A percentile compares a stretch with the other conserved stretches of the same genome.
Evolutionary conservation across 2,329 filamentous ascomycete genomes (phyloP).

Genomic region (Trichophaea hybrida): DNA sequence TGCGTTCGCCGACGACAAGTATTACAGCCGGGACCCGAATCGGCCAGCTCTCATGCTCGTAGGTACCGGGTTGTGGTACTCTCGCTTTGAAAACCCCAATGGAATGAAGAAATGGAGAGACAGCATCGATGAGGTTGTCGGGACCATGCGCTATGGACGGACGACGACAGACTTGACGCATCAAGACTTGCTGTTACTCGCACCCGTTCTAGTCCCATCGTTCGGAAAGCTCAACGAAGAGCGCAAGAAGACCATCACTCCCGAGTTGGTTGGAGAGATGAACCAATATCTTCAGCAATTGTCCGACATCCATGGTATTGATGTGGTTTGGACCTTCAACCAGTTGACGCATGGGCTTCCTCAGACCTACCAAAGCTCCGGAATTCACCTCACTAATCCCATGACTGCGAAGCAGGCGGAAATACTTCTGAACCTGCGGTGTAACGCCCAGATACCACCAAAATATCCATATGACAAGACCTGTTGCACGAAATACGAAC

Average conservation of each 20-base stretch:
- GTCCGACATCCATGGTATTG: constrained; percentile 29
- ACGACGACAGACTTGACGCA: constrained; percentile 19
- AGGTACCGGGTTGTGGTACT: constrained; percentile 44
- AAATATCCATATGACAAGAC: constrained; percentile 38
- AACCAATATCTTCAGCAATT: constrained; percentile 38
- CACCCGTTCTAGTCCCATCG: constrained; percentile 36
- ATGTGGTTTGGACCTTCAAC: constrained; percentile 39
- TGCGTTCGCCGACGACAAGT: constrained; percentile 26
- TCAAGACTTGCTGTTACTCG: constrained; percentile 32
- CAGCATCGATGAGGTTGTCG: constrained; percentile 36
- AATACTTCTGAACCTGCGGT: constrained; percentile 41
- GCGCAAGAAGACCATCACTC: constrained; percentile 35
- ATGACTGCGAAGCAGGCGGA: constrained; percentile 39
- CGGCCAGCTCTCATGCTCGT: constrained; percentile 38
- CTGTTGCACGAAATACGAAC: constrained; percentile 39
- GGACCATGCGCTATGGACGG: constrained; percentile 29
- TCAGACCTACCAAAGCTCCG: constrained; percentile 35
- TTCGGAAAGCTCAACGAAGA: constrained; percentile 35
- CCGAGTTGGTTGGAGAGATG: constrained; percentile 39
- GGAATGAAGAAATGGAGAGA: constrained; percentile 28
- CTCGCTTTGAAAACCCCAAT: constrained; percentile 28
- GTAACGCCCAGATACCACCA: constrained; percentile 36
- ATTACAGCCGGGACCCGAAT: constrained; percentile 23
- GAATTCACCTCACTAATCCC: constrained; percentile 37
- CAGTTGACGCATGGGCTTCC: constrained; percentile 35